Evolutionary conservation across 352 stramenopile species (phyloP), one percentile per base, ranked within the genome.

Genomic region (Phytophthora hibernalis): DNA sequence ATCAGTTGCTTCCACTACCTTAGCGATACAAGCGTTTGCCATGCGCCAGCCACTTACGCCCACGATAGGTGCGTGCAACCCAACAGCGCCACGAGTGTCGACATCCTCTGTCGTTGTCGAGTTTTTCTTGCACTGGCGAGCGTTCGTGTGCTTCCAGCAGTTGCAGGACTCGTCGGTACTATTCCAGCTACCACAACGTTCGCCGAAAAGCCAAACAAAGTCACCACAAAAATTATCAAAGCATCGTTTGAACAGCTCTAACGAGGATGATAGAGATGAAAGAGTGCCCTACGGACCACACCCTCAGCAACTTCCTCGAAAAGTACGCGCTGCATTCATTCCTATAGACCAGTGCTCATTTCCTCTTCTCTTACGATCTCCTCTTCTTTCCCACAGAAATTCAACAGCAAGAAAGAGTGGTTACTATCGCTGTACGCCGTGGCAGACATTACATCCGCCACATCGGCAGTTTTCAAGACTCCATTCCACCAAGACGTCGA

Each of bases 141-240:
- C 77, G 1, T 89, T 89, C 30, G 57, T 80, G 10, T 60, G 72
- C 31, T 87, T 89, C 20, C 82, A 90, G 42, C 65, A 80, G 21
- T 63, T 91, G 0, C 82, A 90, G 26, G 60, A 82, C 33, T 70
- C 79, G 13, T 57, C 65, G 0, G 42, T 70, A 5, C 55, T 89
- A 8, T 79, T 80, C 16, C 68, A 79, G 3, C 37, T 74, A 18
- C 26, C 44, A 1, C 33, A 55, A 21, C 12, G 13, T 1, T 28
- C 54, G 2, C 33, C 47, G 15, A 68, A 69, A 52, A 75, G 66
- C 6, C 60, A 38, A 16, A 26, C 50, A 2, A 74, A 67, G 38
- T 50, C 45, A 3, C 33, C 20, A 0, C 48, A 43, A 7, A 62
- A 21, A 38, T 21, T n/a, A 10, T 49, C 43, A 54, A 53, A 53